These are phyloP conservation scores for Alternaria dauci DNA, from an alignment of 2,329 filamentous ascomycete species.

Conservation along the genomic window DNA sequence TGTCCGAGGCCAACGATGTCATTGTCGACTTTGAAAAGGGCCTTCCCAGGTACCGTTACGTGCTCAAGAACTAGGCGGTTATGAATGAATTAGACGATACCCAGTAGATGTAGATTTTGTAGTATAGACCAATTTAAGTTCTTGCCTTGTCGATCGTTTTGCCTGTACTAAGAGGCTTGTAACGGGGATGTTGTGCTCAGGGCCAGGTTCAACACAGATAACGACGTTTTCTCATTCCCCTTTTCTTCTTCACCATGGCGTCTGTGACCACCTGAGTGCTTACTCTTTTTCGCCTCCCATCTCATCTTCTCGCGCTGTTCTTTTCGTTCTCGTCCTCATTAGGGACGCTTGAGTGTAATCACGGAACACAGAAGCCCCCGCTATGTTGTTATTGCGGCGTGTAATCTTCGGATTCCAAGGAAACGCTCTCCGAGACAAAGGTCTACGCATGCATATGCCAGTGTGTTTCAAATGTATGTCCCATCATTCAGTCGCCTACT, in stretches of 20 bases:
- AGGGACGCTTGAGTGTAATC: conserved; percentile 5
- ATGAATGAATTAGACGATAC: conserved; percentile 8
- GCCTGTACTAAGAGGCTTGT: background rate
- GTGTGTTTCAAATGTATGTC: too few relatives aligned
- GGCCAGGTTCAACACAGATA: too few relatives aligned
- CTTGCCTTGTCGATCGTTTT: background rate
- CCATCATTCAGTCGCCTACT: too few relatives aligned
- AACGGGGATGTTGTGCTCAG: too few relatives aligned
- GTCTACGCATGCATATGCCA: too few relatives aligned
- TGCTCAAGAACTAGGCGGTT: conserved; percentile 37
- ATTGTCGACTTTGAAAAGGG: conserved; percentile 51
- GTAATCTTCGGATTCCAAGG: conserved; percentile 7
- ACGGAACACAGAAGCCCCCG: conserved; percentile 5
- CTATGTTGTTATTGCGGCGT: conserved; percentile 8
- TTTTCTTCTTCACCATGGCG: conserved; percentile 15
- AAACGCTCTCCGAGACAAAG: conserved; percentile 4
- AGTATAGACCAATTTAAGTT: conserved; percentile 1
- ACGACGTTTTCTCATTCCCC: too few relatives aligned
- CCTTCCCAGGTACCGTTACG: conserved; percentile 55
- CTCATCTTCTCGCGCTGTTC: conserved; percentile 4
- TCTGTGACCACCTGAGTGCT: conserved; percentile 3
- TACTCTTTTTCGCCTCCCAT: conserved; percentile 7
- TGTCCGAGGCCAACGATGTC: conserved; percentile 51
- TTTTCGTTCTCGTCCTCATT: conserved; percentile 1
- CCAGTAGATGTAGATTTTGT: conserved; percentile 9